These are phyloP conservation scores for Dactylis glomerata DNA, from an alignment of 176 grass and related monocot genomes.

Conservation along the genomic window DNA sequence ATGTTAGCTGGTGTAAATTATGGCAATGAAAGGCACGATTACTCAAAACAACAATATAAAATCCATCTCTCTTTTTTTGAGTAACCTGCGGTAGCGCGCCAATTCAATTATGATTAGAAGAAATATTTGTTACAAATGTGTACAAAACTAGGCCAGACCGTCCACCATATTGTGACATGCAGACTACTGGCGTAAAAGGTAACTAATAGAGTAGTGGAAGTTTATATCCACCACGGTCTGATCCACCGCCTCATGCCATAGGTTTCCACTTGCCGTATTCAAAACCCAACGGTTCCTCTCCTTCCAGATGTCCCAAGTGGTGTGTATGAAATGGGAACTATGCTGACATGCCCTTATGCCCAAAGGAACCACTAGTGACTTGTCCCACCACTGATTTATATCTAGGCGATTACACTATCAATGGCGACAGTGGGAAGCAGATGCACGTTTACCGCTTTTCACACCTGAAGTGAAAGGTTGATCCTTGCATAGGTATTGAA, in stretches of 20 bases:
- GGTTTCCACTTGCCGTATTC: too few relatives aligned
- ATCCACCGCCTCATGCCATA: too few relatives aligned
- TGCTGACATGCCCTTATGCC: too few relatives aligned
- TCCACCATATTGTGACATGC: background rate
- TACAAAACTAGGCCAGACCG: background rate
- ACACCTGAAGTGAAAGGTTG: too few relatives aligned
- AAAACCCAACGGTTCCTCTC: too few relatives aligned
- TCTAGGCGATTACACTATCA: too few relatives aligned
- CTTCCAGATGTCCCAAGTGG: too few relatives aligned
- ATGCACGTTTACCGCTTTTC: too few relatives aligned
- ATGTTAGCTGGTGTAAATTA: background rate
- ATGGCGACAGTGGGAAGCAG: too few relatives aligned
- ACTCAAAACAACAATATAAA: background rate
- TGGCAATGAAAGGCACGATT: background rate
- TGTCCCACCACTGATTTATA: background rate
- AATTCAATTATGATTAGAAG: background rate
- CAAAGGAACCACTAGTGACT: background rate
- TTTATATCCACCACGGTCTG: background rate
- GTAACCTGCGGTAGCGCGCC: background rate
- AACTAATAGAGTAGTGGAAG: background rate
- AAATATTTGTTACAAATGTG: background rate
- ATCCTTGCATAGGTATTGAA: too few relatives aligned
- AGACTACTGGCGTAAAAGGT: background rate
- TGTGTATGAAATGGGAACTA: too few relatives aligned
- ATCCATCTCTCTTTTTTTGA: background rate